These are phyloP conservation scores for Apiospora aurea DNA, from an alignment of 2,329 filamentous ascomycete species.

Conservation along the genomic window DNA sequence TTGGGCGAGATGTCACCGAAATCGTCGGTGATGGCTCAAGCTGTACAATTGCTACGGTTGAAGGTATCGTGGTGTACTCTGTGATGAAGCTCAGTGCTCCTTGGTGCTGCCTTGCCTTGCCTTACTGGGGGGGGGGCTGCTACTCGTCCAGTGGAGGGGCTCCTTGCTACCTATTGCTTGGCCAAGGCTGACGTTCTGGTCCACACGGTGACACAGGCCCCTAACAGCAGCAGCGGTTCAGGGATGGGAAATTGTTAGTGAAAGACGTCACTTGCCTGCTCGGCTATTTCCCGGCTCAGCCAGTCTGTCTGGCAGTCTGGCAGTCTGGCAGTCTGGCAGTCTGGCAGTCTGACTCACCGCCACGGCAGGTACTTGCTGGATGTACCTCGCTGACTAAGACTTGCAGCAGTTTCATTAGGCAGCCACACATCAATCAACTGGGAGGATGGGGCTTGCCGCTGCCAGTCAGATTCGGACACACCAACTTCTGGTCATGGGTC, in stretches of 20 bases:
- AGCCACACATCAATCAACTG: slow-evolving; percentile 22
- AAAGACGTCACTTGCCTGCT: slow-evolving; percentile 32
- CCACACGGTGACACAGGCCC: slow-evolving; percentile 24
- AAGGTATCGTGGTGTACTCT: slow-evolving; percentile 5
- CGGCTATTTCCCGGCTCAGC: background rate
- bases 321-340: too few relatives aligned
- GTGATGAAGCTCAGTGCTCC: slow-evolving; percentile 9
- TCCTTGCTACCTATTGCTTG: slow-evolving; percentile 22
- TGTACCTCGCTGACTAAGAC: slow-evolving; percentile 11
- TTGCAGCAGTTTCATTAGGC: slow-evolving; percentile 18
- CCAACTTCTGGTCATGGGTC: slow-evolving; percentile 19
- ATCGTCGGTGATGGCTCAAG: slow-evolving; percentile 25
- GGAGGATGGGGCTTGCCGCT: slow-evolving; percentile 7
- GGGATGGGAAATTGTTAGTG: slow-evolving; percentile 26
- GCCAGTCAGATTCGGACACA: slow-evolving; percentile 25
- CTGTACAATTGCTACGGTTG: slow-evolving; percentile 15
- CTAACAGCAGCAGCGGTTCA: slow-evolving; percentile 1
- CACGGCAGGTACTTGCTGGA: slow-evolving; percentile 14
- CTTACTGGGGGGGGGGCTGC: slow-evolving; percentile 22
- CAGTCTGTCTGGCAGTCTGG: too few relatives aligned
- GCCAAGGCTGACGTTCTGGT: slow-evolving; percentile 33
- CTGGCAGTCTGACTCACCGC: slow-evolving; percentile 4
- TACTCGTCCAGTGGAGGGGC: slow-evolving; percentile 29
- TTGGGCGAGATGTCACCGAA: slow-evolving; percentile 40
- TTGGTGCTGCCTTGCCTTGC: slow-evolving; percentile 3